Conservation (phyloP, 2,329 filamentous ascomycete species). For the Pseudophaeomoniella oleicola region DNA sequence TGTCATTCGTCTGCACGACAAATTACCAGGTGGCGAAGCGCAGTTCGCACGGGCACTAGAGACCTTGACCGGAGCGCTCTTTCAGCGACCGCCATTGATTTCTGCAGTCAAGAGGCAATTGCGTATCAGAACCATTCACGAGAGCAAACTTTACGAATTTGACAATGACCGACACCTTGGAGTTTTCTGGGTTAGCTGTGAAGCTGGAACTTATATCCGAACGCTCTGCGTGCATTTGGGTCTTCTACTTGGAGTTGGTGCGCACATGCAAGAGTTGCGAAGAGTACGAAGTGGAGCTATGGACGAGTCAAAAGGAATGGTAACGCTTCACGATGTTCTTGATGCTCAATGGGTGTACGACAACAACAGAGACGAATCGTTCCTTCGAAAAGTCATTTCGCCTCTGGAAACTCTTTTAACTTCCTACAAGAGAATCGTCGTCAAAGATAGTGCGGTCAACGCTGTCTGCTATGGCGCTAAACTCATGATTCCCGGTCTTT, state of each 20-base stretch:
- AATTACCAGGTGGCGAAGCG: constrained; percentile 80
- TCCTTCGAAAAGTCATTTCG: constrained; percentile 78
- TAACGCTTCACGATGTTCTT: constrained; percentile 87
- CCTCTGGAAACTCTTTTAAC: constrained; percentile 86
- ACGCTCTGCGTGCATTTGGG: constrained; percentile 93
- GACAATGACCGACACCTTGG: constrained; percentile 95
- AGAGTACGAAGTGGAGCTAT: constrained; percentile 89
- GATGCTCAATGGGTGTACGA: constrained; percentile 95
- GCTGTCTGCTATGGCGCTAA: constrained; percentile 98
- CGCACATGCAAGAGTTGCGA: constrained; percentile 95
- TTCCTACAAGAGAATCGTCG: constrained; percentile 89
- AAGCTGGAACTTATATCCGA: constrained; percentile 96
- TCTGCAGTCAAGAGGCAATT: constrained; percentile 98
- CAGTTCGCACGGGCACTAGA: constrained; percentile 90
- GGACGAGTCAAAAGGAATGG: constrained; percentile 77
- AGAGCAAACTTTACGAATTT: constrained; percentile 92
- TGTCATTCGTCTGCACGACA: constrained; percentile 89
- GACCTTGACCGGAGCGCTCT: constrained; percentile 88
- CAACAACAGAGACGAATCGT: constrained; percentile 88
- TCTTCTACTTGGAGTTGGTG: constrained; percentile 64
- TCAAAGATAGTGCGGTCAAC: constrained; percentile 94
- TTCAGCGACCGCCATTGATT: constrained; percentile 93
- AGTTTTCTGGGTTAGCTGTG: constrained; percentile 98
- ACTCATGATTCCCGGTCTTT: constrained; percentile 91
- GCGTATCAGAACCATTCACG: constrained; percentile 93